Base-by-base conservation (phyloP, 768 basidiomycete genomes). In the Phylloporus arenicola region DNA sequence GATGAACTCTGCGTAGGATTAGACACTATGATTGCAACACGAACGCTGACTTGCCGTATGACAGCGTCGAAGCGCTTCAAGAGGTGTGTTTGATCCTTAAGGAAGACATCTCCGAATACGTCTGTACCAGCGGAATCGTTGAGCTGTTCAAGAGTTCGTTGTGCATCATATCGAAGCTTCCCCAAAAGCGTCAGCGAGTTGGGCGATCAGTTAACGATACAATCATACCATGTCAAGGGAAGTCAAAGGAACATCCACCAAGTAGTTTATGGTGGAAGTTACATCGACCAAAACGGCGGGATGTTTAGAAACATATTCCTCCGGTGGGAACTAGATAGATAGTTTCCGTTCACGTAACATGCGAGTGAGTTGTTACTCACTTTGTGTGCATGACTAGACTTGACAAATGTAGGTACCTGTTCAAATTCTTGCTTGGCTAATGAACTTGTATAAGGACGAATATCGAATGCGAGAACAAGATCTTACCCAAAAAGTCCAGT, bases 401-500 rank as follows among this genome's bases (percentile, higher is more conserved):
- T 88, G 35, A 86, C 73, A 51, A 84, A 90, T 2, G 82, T 68
- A 1, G 76, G 72, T 1, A 78, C 75, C 7, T 70, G 72, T 30
- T 63, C 68, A 45, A 88, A 88, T 48, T 91, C 80, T 50, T 84
- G 83, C 48, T 82, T 83, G 4, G 86, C 91, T 93, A 47, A 2
- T 43, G 49, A 12, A 37, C 34, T 31, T 11, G 47, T 35, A 53
- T 68, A 11, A 65, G 47, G 25, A 31, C 7, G 3, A 5, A 48
- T 27, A n/a, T 6, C 17, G 34, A 22, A 42, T 19, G 12, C 3
- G 41, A 24, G 39, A 42, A 22, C 25, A 33, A 49, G 13, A 20
- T 25, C 84, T 55, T 61, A 92, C 92, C 80, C 20, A 97, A 64
- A 60, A 93, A 85, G 63, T 93, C 89, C 57, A 95, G 69, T 1